Conservation (phyloP, 345 rosid genomes). For the Trapa bicornis region DNA sequence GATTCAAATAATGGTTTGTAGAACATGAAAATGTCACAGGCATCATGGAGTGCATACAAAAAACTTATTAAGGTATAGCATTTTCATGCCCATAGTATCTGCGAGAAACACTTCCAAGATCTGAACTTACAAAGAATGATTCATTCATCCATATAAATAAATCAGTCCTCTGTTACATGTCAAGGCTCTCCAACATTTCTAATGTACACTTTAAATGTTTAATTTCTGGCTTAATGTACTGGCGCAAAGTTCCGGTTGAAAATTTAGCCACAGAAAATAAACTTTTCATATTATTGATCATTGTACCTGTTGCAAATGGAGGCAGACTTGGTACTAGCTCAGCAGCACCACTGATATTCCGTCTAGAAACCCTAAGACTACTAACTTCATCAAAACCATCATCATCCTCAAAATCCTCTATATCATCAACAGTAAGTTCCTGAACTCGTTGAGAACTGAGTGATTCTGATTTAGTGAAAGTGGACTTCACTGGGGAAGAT, state of each 20-base stretch:
- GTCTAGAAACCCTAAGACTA: slow-evolving; percentile 61
- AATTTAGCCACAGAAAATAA: not conserved
- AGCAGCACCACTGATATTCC: slow-evolving; percentile 53
- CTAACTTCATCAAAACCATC: slow-evolving; percentile 49
- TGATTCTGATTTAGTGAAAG: slow-evolving; percentile 52
- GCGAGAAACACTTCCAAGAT: not conserved
- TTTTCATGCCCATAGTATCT: not conserved
- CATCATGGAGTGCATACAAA: not conserved
- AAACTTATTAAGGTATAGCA: not conserved
- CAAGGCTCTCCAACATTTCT: not conserved
- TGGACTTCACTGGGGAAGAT: slow-evolving; percentile 35
- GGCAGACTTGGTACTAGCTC: slow-evolving; percentile 72
- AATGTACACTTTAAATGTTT: not conserved
- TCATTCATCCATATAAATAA: not conserved
- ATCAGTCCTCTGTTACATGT: not conserved
- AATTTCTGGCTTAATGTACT: not conserved
- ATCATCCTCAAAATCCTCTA: slow-evolving; percentile 90
- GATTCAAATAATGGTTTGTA: not conserved
- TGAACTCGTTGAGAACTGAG: slow-evolving; percentile 50
- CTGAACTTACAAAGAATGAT: not conserved
- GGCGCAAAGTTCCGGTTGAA: not conserved
- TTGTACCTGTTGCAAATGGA: slow-evolving; percentile 70
- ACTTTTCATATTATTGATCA: not conserved
- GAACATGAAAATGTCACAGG: not conserved
- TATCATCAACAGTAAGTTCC: slow-evolving; percentile 95